A percentile compares a stretch with the other conserved stretches of the same genome.
Evolutionary conservation across 2,329 filamentous ascomycete species (phyloP).

Genomic region (Epichloe sylvatica): DNA sequence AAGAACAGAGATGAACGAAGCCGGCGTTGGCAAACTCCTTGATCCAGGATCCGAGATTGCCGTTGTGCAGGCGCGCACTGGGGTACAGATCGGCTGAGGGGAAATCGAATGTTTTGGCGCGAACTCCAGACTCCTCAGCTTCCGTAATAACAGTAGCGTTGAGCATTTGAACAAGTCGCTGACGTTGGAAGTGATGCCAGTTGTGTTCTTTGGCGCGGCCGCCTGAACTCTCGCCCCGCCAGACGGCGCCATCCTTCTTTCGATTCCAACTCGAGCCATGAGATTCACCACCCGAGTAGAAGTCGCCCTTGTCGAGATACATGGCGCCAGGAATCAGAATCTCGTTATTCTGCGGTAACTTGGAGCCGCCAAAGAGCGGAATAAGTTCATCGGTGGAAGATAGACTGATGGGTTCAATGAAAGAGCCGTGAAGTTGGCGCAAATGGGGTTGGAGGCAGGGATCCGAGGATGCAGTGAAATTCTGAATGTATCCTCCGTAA

Average conservation of each 20-base stretch:
- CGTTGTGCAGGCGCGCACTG: conserved; percentile 20
- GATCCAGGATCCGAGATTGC: conserved; percentile 28
- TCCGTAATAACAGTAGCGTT: conserved; percentile 44
- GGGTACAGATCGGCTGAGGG: conserved; percentile 30
- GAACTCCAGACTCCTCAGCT: conserved; percentile 27
- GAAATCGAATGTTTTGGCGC: conserved; percentile 35
- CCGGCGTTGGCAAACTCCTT: conserved; percentile 26
- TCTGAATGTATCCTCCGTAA: conserved; percentile 37
- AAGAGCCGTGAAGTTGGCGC: conserved; percentile 39
- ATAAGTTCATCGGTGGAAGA: conserved; percentile 39
- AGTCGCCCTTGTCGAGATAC: conserved; percentile 45
- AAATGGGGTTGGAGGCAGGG: conserved; percentile 44
- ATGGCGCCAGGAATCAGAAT: conserved; percentile 51
- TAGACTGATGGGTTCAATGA: conserved; percentile 39
- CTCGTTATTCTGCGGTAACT: conserved; percentile 48
- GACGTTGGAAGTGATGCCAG: conserved; percentile 58
- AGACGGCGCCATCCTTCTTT: conserved; percentile 43
- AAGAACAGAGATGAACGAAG: conserved; percentile 29
- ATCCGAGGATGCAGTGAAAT: conserved; percentile 45
- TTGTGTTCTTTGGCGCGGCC: conserved; percentile 38
- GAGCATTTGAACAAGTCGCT: conserved; percentile 54
- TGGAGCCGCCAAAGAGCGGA: conserved; percentile 49
- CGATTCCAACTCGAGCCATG: conserved; percentile 44
- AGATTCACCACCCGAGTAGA: conserved; percentile 41
- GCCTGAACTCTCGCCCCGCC: conserved; percentile 53